These are phyloP conservation scores for Xylaria sp. DNA, from an alignment of 2,329 filamentous ascomycete genomes.

Conservation along the genomic window DNA sequence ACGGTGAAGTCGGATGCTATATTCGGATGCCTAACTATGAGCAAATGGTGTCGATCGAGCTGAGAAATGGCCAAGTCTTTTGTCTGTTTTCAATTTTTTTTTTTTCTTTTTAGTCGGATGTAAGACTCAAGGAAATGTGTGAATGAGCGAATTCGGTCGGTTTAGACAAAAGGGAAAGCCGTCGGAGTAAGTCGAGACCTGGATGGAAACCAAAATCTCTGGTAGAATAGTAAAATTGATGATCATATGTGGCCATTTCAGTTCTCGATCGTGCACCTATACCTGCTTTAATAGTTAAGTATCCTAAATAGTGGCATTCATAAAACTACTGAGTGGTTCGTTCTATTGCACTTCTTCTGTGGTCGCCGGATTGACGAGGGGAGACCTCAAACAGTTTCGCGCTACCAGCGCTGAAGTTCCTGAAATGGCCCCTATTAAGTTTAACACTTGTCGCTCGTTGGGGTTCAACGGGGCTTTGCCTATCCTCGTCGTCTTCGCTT, in stretches of 20 bases:
- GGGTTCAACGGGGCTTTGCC: constrained; percentile 51
- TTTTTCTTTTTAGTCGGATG: constrained; percentile 32
- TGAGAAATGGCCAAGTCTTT: constrained; percentile 37
- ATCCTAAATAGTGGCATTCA: constrained; percentile 27
- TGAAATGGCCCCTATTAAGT: constrained; percentile 71
- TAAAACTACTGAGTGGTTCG: constrained; percentile 44
- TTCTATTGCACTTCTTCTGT: constrained; percentile 53
- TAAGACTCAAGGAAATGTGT: constrained; percentile 46
- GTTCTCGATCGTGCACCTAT: constrained; percentile 35
- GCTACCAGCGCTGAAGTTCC: constrained; percentile 81
- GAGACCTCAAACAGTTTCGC: constrained; percentile 78
- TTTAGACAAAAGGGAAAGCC: constrained; percentile 44
- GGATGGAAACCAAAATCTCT: constrained; percentile 18
- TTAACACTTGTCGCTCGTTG: constrained; percentile 79
- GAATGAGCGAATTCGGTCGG: constrained; percentile 51
- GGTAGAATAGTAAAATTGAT: constrained; percentile 41
- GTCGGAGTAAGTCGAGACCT: constrained; percentile 37
- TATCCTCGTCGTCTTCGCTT: constrained; percentile 44
- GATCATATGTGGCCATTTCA: constrained; percentile 46
- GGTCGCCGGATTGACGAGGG: constrained; percentile 65
- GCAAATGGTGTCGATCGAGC: constrained; percentile 32
- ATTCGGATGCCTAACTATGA: constrained; percentile 15
- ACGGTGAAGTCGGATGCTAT: background rate
- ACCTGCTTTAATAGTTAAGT: constrained; percentile 27
- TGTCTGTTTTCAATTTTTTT: constrained; percentile 9